Evolutionary conservation across 2,329 filamentous ascomycete genomes (phyloP).

Genomic region (Diaporthe nobilis): DNA sequence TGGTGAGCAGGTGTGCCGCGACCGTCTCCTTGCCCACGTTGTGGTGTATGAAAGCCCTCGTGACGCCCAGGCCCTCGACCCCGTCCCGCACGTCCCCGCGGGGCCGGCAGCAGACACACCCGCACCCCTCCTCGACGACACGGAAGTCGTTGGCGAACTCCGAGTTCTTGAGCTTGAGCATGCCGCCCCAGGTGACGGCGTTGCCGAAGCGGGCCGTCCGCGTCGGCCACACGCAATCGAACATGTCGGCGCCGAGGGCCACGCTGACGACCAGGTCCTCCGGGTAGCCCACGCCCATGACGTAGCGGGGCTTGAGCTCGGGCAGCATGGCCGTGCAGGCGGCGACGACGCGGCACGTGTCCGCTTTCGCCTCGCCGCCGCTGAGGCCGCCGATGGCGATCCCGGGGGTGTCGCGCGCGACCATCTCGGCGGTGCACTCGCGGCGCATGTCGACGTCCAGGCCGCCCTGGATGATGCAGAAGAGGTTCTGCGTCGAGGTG

Average conservation of each 20-base stretch:
- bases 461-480: slow-evolving; percentile 98
- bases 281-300: slow-evolving; percentile 98
- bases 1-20: slow-evolving; percentile 85
- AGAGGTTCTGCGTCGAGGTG: slow-evolving; percentile 88
- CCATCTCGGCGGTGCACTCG: slow-evolving; percentile 89
- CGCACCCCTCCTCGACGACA: slow-evolving; percentile 86
- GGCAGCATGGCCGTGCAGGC: slow-evolving; percentile 89
- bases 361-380: slow-evolving; percentile 93
- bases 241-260: slow-evolving; percentile 97
- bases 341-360: slow-evolving; percentile 91
- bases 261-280: slow-evolving; percentile 96
- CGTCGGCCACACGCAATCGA: slow-evolving; percentile 99
- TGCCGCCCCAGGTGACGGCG: slow-evolving; percentile 84
- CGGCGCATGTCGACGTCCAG: slow-evolving; percentile 88
- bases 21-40: slow-evolving; percentile 95
- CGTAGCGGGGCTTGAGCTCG: slow-evolving; percentile 94
- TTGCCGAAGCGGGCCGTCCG: slow-evolving; percentile 96
- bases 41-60: slow-evolving; percentile 91
- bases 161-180: slow-evolving; percentile 87
- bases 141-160: slow-evolving; percentile 84
- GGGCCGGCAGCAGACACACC: slow-evolving; percentile 82
- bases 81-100: slow-evolving; percentile 65
- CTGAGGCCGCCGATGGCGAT: slow-evolving; percentile 97
- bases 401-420: slow-evolving; percentile 90
- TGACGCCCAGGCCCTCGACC: slow-evolving; percentile 77